phyloP scores from a whole-genome alignment of 2,329 filamentous ascomycete species.

The Microsporum audouinii region DNA sequence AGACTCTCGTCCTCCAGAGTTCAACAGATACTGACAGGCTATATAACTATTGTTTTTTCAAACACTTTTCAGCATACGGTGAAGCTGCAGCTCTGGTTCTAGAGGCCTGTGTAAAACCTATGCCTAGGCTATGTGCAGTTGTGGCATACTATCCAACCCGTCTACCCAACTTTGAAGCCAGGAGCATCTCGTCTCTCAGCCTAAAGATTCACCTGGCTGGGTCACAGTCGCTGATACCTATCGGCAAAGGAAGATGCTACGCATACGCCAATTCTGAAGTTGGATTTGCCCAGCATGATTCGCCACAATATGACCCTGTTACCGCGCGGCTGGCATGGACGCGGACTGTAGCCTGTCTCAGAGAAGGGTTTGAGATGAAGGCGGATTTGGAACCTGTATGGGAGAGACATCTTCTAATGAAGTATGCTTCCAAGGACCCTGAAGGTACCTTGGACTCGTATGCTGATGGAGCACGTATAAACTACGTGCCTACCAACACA shows the following conservation, averaged over 20 bases:
- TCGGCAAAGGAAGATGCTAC: slow-evolving; percentile 37
- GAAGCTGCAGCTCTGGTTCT: slow-evolving; percentile 50
- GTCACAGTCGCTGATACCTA: slow-evolving; percentile 24
- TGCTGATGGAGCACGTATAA: slow-evolving; percentile 19
- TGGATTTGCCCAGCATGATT: slow-evolving; percentile 60
- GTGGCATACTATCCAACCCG: slow-evolving; percentile 53
- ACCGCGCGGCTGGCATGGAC: slow-evolving; percentile 57
- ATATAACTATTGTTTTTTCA: background rate
- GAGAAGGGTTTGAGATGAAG: slow-evolving; percentile 46
- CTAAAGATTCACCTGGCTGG: slow-evolving; percentile 47
- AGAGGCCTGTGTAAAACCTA: slow-evolving; percentile 46
- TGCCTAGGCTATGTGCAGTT: slow-evolving; percentile 47
- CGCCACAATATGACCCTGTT: slow-evolving; percentile 56
- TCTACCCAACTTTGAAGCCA: slow-evolving; percentile 40
- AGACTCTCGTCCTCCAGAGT: background rate
- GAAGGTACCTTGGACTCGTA: slow-evolving; percentile 26
- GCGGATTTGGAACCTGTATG: slow-evolving; percentile 23
- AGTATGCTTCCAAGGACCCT: slow-evolving; percentile 20
- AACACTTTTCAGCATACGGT: slow-evolving; percentile 43
- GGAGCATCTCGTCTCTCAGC: slow-evolving; percentile 23
- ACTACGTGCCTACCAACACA: slow-evolving; percentile 26
- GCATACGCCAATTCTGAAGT: slow-evolving; percentile 46
- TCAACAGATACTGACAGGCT: background rate
- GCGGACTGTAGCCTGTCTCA: slow-evolving; percentile 49
- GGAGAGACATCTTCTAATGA: slow-evolving; percentile 20